Conservation (phyloP, 768 basidiomycete genomes). For the Hericium rajendrae region DNA sequence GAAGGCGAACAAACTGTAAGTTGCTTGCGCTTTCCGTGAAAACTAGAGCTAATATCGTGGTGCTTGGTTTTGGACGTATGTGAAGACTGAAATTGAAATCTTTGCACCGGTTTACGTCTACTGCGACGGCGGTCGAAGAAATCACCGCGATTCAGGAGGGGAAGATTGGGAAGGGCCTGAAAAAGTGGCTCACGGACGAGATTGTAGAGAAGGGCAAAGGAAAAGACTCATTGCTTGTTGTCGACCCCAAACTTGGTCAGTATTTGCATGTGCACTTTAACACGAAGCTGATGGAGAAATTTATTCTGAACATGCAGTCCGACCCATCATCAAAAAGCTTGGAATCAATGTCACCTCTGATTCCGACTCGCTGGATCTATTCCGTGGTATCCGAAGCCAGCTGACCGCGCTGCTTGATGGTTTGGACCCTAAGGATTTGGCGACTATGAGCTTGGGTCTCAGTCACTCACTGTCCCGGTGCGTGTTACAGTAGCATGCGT, state of each 20-base stretch:
- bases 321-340: conserved; percentile 86
- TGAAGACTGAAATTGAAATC: conserved; percentile 86
- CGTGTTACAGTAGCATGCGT: conserved; percentile 13
- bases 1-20: conserved; percentile 85
- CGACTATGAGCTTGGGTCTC: conserved; percentile 96
- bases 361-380: conserved; percentile 64
- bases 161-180: conserved; percentile 86
- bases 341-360: conserved; percentile 75
- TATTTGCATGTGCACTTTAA: conserved; percentile 5
- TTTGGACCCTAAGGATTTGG: conserved; percentile 85
- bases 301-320: conserved; percentile 2
- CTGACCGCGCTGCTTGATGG: conserved; percentile 82
- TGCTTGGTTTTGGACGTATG: neutral
- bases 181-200: conserved; percentile 85
- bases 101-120: conserved; percentile 92
- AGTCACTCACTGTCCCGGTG: conserved; percentile 94
- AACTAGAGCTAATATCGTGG: neutral
- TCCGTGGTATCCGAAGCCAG: conserved; percentile 92
- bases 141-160: conserved; percentile 87
- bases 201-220: conserved; percentile 84
- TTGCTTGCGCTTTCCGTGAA: conserved; percentile 7
- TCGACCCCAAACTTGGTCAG: conserved; percentile 86
- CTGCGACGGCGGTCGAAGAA: conserved; percentile 94
- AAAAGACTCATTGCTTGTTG: conserved; percentile 76
- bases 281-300: neutral